Conservation (phyloP, 2,329 filamentous ascomycete genomes). For the Chaetomiaceae sp. region DNA sequence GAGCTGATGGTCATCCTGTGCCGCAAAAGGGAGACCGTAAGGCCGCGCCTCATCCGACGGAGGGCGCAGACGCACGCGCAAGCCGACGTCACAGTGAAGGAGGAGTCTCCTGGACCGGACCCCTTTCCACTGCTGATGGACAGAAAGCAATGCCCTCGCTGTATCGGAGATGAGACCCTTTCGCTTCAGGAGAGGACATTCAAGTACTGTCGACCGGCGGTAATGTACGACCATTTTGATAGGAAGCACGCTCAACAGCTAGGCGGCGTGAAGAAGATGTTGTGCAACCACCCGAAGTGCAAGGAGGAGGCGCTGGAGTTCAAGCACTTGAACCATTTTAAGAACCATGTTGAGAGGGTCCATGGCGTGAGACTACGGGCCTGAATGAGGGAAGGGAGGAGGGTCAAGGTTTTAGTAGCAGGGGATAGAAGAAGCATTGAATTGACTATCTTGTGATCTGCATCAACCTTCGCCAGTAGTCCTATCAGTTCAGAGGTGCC, state of each 20-base stretch:
- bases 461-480: no score
- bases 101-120: not conserved
- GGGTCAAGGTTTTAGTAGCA: no score
- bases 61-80: not conserved
- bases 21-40: no score
- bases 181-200: not conserved
- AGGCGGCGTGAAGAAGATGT: slow-evolving; percentile 1
- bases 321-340: slow-evolving; percentile 6
- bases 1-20: not conserved
- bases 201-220: not conserved
- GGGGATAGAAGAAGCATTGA: no score
- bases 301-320: slow-evolving; percentile 3
- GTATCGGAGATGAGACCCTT: not conserved
- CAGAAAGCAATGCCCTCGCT: not conserved
- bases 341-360: slow-evolving; percentile 1
- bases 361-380: not conserved
- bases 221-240: slow-evolving; percentile 2
- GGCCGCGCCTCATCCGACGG: no score
- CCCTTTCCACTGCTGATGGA: not conserved
- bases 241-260: slow-evolving; percentile 2
- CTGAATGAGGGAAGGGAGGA: not conserved
- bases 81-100: not conserved
- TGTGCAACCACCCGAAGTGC: slow-evolving; percentile 7
- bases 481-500: no score
- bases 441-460: no score